Conservation (phyloP, 192 early-diverging fungal genomes). For the Chytriomyces sp. region DNA sequence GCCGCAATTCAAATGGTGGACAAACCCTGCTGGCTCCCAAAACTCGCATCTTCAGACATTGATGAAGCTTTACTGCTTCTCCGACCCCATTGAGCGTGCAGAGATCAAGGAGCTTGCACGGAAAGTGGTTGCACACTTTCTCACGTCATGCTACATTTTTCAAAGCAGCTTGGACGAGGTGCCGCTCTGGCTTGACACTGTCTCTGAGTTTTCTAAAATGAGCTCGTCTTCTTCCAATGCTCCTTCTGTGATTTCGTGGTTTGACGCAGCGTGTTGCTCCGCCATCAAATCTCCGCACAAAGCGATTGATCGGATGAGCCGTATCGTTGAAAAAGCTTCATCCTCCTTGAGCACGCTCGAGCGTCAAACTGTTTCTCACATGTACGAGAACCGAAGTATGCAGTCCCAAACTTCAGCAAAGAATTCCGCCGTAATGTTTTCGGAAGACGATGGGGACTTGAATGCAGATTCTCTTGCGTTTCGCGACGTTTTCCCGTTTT, state of each 20-base stretch:
- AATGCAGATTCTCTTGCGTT: constrained; percentile 1
- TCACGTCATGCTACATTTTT: constrained; percentile 66
- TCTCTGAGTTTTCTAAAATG: constrained; percentile 42
- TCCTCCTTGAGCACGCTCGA: constrained; percentile 13
- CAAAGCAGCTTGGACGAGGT: constrained; percentile 61
- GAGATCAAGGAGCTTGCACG: neutral
- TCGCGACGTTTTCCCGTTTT: constrained; percentile 38
- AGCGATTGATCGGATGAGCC: constrained; percentile 61
- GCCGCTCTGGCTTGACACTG: constrained; percentile 62
- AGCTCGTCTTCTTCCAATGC: constrained; percentile 40
- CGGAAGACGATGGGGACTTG: constrained; percentile 25
- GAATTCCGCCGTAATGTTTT: constrained; percentile 5
- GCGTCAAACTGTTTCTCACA: constrained; percentile 41
- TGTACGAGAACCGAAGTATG: constrained; percentile 35
- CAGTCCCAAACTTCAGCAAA: neutral
- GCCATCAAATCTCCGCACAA: constrained; percentile 64
- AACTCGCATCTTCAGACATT: constrained; percentile 31
- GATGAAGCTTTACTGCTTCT: constrained; percentile 15
- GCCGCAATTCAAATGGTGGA: constrained; percentile 75
- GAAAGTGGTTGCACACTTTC: constrained; percentile 48
- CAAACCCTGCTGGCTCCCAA: constrained; percentile 30
- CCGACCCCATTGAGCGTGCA: neutral
- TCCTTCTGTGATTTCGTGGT: constrained; percentile 57
- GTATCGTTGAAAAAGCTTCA: constrained; percentile 34
- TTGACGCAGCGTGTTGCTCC: constrained; percentile 68